Evolutionary conservation across 2,329 filamentous ascomycete species (phyloP), one percentile per base, ranked within the genome.

Genomic region (Leptodontidium sp.): DNA sequence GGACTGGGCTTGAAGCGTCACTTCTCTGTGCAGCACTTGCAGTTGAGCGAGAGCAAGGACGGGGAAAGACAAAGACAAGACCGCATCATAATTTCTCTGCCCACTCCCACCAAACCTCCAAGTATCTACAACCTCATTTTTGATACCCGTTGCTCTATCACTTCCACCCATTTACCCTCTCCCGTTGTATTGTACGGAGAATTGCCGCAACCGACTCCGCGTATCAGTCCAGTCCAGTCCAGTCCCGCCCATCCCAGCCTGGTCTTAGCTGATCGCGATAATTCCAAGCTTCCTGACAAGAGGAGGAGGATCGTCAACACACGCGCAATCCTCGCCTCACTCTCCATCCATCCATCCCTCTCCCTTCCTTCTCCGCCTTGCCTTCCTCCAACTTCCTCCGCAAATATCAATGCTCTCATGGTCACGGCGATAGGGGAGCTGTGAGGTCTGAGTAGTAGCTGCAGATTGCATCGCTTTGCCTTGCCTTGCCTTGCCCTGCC

Each of bases 351-450:
- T 35, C 26, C 52, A n/a, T 58, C 55, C 40, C 21, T n/a, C 29
- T 40, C 29, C 4, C 14, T 26, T 14, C 50, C 11, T 61, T 17
- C 55, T 24, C 32, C 32, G 35, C 32, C 35, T n/a, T 47, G 21
- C 24, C 38, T 32, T 40, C 38, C 29, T 26, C 21, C 45, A 4
- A n/a, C 40, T 50, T 40, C 50, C 38, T 38, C 38, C 65, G 43
- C 40, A 58, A 50, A 50, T 43, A 62, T 50, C 61, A 68, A 70
- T 70, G 70, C 55, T 61, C 64, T 47, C 62, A 72, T 70, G 69
- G 65, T 69, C 45, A 67, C 40, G 59, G 58, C 64, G 66, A 65
- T 73, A 73, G 63, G 70, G 70, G 68, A 65, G 68, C 69, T 64
- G 68, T 73, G 68, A 70, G 61, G 43, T 50, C 64, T 57, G 68